Evolutionary conservation across 2,329 filamentous ascomycete species (phyloP).

Genomic region (Parafenestella ontariensis): DNA sequence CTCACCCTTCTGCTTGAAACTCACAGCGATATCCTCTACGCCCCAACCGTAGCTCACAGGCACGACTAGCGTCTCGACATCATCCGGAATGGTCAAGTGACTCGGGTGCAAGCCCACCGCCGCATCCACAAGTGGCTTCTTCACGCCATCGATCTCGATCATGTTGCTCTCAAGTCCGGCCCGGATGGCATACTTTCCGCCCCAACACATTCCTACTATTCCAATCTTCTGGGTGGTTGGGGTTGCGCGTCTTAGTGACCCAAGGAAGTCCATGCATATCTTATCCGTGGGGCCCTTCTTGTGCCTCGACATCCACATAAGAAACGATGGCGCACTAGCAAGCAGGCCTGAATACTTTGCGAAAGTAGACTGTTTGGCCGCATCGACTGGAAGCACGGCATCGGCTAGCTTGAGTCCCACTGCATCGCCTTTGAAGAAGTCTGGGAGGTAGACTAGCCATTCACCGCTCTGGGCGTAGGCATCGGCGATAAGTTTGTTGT

Average conservation of each 20-base stretch:
- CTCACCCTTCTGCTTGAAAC: slow-evolving; percentile 22
- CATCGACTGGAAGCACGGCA: slow-evolving; percentile 47
- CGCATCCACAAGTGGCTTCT: slow-evolving; percentile 48
- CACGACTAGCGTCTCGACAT: slow-evolving; percentile 29
- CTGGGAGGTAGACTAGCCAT: slow-evolving; percentile 32
- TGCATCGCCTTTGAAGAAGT: slow-evolving; percentile 34
- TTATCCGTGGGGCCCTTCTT: slow-evolving; percentile 40
- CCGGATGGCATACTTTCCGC: slow-evolving; percentile 36
- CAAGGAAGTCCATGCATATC: slow-evolving; percentile 46
- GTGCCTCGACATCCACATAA: slow-evolving; percentile 44
- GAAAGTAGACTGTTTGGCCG: slow-evolving; percentile 43
- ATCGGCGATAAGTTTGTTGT: slow-evolving; percentile 38
- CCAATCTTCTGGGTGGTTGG: slow-evolving; percentile 39
- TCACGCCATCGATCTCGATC: slow-evolving; percentile 45
- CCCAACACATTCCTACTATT: slow-evolving; percentile 49
- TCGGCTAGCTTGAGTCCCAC: slow-evolving; percentile 39
- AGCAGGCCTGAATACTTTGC: slow-evolving; percentile 51
- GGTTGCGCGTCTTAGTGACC: slow-evolving; percentile 37
- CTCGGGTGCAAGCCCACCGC: slow-evolving; percentile 50
- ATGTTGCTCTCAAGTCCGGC: slow-evolving; percentile 33
- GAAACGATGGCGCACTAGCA: slow-evolving; percentile 26
- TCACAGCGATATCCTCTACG: slow-evolving; percentile 17
- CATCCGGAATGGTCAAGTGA: slow-evolving; percentile 44
- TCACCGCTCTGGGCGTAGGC: slow-evolving; percentile 27
- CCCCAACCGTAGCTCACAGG: slow-evolving; percentile 30